Percentiles rank a stretch among this genome's conserved stretches.
Evolutionary conservation across 2,329 filamentous ascomycete species (phyloP).

Genomic region (Claviceps cyperi): DNA sequence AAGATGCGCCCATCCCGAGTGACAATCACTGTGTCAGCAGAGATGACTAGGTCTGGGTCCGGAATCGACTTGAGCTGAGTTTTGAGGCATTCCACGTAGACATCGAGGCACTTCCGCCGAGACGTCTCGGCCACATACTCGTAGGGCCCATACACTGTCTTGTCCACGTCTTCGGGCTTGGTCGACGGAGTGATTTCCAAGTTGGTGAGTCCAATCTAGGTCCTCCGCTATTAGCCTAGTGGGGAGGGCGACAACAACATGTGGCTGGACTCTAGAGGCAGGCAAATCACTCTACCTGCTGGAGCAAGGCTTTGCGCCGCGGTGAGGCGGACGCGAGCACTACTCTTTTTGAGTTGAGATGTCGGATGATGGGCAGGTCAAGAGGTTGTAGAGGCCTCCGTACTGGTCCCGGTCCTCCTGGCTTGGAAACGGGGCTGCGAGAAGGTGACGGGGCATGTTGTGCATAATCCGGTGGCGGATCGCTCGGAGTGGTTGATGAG

Average conservation of each 20-base stretch:
- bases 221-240: conserved; percentile 6
- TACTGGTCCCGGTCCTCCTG: conserved; percentile 20
- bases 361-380: conserved; percentile 62
- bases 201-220: conserved; percentile 66
- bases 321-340: conserved; percentile 87
- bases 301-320: conserved; percentile 66
- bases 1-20: conserved; percentile 61
- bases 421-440: conserved; percentile 12
- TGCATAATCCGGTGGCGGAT: conserved; percentile 29
- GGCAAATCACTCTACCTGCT: conserved; percentile 34
- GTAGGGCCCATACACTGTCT: conserved; percentile 57
- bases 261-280: neutral
- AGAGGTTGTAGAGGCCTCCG: conserved; percentile 49
- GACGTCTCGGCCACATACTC: conserved; percentile 89
- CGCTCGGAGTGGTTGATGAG: neutral
- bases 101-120: conserved; percentile 63
- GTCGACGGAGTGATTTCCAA: conserved; percentile 75
- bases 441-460: conserved; percentile 25
- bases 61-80: conserved; percentile 28
- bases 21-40: conserved; percentile 84
- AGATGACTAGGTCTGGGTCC: conserved; percentile 74
- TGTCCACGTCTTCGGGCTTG: conserved; percentile 74
- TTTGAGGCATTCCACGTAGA: conserved; percentile 38
- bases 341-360: conserved; percentile 64
- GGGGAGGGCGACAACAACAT: neutral